Evolutionary conservation across 495 filamentous ascomycete species (phyloP).

Genomic region (Hypoxylon perforatum): DNA sequence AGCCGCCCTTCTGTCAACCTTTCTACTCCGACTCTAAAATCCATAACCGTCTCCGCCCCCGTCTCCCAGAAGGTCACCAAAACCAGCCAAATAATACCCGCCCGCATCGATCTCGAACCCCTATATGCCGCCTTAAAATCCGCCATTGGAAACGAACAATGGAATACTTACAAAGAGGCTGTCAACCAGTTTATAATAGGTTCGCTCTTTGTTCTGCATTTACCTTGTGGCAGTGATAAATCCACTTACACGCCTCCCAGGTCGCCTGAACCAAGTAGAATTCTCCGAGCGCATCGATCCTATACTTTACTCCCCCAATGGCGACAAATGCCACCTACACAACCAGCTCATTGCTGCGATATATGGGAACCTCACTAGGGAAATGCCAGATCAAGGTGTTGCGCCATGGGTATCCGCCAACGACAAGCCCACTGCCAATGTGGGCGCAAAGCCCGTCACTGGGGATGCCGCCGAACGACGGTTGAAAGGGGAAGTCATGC

Average conservation of each 20-base stretch:
- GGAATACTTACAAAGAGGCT: conserved; percentile 88
- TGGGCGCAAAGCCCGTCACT: conserved; percentile 79
- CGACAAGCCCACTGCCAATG: conserved; percentile 84
- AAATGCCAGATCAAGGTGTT: conserved; percentile 90
- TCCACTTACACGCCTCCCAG: conserved; percentile 55
- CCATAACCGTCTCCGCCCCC: conserved; percentile 66
- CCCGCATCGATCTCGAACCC: conserved; percentile 89
- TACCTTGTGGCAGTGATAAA: conserved; percentile 19
- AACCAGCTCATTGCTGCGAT: conserved; percentile 90
- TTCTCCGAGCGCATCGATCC: conserved; percentile 79
- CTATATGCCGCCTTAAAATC: conserved; percentile 87
- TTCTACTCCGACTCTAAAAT: conserved; percentile 71
- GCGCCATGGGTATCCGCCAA: conserved; percentile 96
- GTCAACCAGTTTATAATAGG: conserved; percentile 84
- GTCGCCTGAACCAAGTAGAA: conserved; percentile 86
- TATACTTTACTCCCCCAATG: conserved; percentile 73
- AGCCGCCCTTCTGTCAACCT: conserved; percentile 73
- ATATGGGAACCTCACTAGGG: conserved; percentile 85
- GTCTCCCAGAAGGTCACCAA: conserved; percentile 70
- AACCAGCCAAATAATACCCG: conserved; percentile 71
- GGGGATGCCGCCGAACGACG: conserved; percentile 92
- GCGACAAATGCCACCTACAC: conserved; percentile 82
- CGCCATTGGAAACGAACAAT: conserved; percentile 80
- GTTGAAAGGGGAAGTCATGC: conserved; percentile 94
- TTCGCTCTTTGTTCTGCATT: conserved; percentile 55